A percentile compares a stretch with the other conserved stretches of the same genome.
Evolutionary conservation across 2,329 filamentous ascomycete genomes (phyloP).

Genomic region (Neonectria faginata): DNA sequence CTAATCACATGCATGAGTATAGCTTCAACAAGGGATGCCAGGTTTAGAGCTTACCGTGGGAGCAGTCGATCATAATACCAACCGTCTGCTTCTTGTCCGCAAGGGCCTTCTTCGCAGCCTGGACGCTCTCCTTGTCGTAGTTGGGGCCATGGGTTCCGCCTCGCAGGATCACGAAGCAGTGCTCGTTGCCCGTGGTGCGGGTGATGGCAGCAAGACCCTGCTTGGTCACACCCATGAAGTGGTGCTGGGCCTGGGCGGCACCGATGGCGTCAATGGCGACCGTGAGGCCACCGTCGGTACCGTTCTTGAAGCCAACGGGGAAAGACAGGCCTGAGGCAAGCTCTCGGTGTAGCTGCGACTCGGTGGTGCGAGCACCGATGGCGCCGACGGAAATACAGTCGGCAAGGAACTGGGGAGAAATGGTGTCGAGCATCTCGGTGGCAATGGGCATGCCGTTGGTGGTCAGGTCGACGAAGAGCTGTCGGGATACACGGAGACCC

Average conservation of each 20-base stretch:
- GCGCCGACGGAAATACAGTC: conserved; percentile 96
- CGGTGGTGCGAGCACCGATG: conserved; percentile 95
- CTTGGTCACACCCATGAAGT: conserved; percentile 99
- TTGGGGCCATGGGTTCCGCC: conserved; percentile 94
- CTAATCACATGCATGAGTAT: conserved; percentile 55
- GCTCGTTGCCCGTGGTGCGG: conserved; percentile 91
- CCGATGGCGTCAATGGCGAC: conserved; percentile 98
- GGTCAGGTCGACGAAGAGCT: conserved; percentile 94
- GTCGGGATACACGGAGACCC: conserved; percentile 89
- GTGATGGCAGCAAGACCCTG: conserved; percentile 96
- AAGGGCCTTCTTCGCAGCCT: conserved; percentile 81
- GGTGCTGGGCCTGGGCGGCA: conserved; percentile 84
- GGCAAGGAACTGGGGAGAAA: conserved; percentile 96
- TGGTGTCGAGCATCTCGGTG: conserved; percentile 98
- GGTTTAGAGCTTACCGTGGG: conserved; percentile 79
- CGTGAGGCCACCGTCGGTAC: conserved; percentile 89
- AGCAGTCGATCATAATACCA: conserved; percentile 98
- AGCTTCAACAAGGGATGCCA: conserved; percentile 53
- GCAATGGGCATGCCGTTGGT: conserved; percentile 91
- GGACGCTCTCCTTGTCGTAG: conserved; percentile 88
- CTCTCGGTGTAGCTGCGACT: conserved; percentile 96
- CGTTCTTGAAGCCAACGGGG: conserved; percentile 99
- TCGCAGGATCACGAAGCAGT: conserved; percentile 96
- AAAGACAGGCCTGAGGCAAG: conserved; percentile 94
- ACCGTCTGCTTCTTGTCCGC: conserved; percentile 85